These are phyloP conservation scores for Acanthamoeba rhysodes DNA, from an alignment of 208 protist species.

Conservation along the genomic window DNA sequence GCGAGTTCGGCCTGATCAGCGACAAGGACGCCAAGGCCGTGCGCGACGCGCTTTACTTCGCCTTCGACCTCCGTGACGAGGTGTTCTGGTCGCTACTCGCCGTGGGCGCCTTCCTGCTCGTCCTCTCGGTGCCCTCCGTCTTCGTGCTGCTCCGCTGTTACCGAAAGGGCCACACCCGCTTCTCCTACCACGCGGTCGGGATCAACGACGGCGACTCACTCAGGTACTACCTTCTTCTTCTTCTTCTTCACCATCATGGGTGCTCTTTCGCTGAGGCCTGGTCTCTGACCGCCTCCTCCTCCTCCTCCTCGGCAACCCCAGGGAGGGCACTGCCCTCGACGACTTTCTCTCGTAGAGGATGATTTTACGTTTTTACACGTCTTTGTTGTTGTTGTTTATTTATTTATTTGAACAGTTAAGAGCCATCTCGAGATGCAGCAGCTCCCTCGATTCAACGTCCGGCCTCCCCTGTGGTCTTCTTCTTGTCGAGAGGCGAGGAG, in stretches of 20 bases:
- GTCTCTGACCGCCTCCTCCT: not conserved
- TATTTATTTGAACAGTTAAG: not conserved
- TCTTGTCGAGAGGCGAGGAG: too few species aligned
- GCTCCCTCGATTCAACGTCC: too few species aligned
- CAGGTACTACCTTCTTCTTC: not conserved
- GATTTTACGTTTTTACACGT: not conserved
- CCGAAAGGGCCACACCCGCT: not conserved
- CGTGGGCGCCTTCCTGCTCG: constrained; percentile 36
- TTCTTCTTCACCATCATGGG: not conserved
- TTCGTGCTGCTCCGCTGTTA: not conserved
- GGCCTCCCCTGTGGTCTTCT: too few species aligned
- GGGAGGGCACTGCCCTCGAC: not conserved
- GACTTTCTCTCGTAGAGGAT: not conserved
- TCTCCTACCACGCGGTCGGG: not conserved
- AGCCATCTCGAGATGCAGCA: too few species aligned
- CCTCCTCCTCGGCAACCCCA: not conserved
- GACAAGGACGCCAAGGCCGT: constrained; percentile 50
- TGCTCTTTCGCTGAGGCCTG: not conserved
- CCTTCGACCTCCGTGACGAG: not conserved
- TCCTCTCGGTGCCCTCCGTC: not conserved
- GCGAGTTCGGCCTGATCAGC: constrained; percentile 30
- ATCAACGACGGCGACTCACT: not conserved
- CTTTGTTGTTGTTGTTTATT: not conserved
- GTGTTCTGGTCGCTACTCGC: constrained; percentile 5
- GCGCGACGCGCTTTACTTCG: not conserved